These are phyloP conservation scores for Saxispiralis lemnorum DNA, from an alignment of 495 filamentous ascomycete genomes.

Conservation along the genomic window DNA sequence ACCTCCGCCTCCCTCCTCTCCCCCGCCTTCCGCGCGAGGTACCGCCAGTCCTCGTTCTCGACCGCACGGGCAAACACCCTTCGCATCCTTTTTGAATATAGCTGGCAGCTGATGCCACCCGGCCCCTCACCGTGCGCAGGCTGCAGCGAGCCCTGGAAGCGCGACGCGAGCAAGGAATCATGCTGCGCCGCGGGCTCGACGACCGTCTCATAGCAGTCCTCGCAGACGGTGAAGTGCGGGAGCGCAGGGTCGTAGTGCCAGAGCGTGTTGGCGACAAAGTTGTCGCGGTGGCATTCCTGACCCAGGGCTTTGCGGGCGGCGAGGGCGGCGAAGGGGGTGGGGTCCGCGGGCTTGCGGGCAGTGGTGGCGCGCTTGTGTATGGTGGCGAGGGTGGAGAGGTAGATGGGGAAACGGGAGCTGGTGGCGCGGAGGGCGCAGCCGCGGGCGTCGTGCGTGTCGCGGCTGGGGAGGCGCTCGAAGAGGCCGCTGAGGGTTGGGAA, in stretches of 20 bases:
- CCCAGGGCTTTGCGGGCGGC: slow-evolving; percentile 33
- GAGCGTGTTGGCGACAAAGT: slow-evolving; percentile 24
- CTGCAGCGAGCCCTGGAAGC: slow-evolving; percentile 34
- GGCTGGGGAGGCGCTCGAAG: slow-evolving; percentile 17
- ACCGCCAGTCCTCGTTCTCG: slow-evolving; percentile 42
- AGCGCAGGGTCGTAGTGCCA: slow-evolving; percentile 49
- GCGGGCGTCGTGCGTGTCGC: slow-evolving; percentile 4
- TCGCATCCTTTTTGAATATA: slow-evolving; percentile 63
- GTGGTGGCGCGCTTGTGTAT: slow-evolving; percentile 29
- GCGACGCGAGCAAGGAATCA: slow-evolving; percentile 34
- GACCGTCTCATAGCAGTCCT: slow-evolving; percentile 52
- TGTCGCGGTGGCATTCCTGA: slow-evolving; percentile 38
- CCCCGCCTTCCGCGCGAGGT: slow-evolving; percentile 51
- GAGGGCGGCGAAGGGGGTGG: slow-evolving; percentile 32
- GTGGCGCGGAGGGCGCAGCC: slow-evolving; percentile 16
- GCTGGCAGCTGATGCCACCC: slow-evolving; percentile 42
- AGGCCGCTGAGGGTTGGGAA: slow-evolving; percentile 21
- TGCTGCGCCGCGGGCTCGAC: slow-evolving; percentile 44
- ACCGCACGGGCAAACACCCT: slow-evolving; percentile 43
- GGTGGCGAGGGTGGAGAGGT: slow-evolving; percentile 43
- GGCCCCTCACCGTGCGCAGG: slow-evolving; percentile 29
- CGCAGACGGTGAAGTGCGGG: slow-evolving; percentile 50
- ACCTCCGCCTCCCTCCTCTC: slow-evolving; percentile 30
- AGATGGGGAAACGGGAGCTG: slow-evolving; percentile 31
- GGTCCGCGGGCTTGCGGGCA: slow-evolving; percentile 27